Evolutionary conservation across 495 filamentous ascomycete species (phyloP).

Genomic region (Xylaria palmicola): DNA sequence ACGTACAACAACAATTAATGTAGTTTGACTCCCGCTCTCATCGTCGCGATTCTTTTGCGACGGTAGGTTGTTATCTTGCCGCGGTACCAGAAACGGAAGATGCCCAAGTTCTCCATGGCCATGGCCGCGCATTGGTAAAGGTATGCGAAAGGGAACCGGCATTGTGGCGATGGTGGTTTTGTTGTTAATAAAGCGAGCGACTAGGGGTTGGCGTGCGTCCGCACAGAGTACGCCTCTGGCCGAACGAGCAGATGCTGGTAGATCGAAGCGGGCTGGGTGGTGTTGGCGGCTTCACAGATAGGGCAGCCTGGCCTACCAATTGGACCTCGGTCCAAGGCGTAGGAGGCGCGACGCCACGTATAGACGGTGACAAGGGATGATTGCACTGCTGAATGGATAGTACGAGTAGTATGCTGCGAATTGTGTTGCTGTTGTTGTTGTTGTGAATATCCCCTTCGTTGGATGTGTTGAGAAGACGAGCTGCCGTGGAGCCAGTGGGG

Average conservation of each 20-base stretch:
- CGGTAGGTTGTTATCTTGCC: not conserved
- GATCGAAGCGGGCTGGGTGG: not conserved
- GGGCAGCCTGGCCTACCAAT: not conserved
- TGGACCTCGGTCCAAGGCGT: not conserved
- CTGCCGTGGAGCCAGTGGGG: not conserved
- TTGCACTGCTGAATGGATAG: not conserved
- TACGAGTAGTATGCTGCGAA: not conserved
- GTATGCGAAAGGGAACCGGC: constrained; percentile 15
- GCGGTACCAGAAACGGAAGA: not conserved
- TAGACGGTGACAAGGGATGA: not conserved
- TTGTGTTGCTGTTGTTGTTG: not conserved
- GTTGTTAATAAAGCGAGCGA: constrained; percentile 1
- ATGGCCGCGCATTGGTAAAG: constrained; percentile 4
- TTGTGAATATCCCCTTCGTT: no score
- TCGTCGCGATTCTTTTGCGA: not conserved
- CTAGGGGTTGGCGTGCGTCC: not conserved
- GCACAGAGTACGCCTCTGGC: not conserved
- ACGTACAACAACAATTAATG: constrained; percentile 23
- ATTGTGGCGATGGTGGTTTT: not conserved
- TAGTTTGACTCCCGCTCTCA: not conserved
- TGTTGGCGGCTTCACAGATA: not conserved
- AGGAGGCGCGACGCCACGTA: not conserved
- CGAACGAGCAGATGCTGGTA: not conserved
- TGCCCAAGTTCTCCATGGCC: not conserved
- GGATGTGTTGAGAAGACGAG: not conserved